Evolutionary conservation across 2,329 filamentous ascomycete genomes (phyloP).

Genomic region (Colletotrichum sp.): DNA sequence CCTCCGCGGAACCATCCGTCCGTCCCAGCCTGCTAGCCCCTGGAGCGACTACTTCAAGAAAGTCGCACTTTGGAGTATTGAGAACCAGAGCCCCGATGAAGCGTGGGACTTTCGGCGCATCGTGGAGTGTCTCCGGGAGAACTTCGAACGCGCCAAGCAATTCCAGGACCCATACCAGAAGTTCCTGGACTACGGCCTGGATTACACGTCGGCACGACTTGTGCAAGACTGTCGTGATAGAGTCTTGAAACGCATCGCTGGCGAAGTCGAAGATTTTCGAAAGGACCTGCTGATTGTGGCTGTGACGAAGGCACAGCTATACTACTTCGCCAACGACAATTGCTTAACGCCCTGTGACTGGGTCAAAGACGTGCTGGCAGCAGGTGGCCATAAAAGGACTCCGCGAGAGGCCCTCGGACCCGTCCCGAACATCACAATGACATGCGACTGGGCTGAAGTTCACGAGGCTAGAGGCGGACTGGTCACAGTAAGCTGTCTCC

Average conservation of each 20-base stretch:
- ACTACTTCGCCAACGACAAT: background rate
- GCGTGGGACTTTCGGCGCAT: background rate
- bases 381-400: background rate
- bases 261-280: background rate
- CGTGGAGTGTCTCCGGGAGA: background rate
- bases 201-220: background rate
- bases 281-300: background rate
- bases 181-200: background rate
- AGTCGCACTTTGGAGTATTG: background rate
- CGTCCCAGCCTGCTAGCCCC: background rate
- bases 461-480: background rate
- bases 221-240: background rate
- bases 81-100: background rate
- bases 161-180: background rate
- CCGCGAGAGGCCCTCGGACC: background rate
- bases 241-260: background rate
- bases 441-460: background rate
- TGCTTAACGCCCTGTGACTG: background rate
- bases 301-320: background rate
- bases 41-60: background rate
- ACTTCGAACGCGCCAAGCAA: background rate
- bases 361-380: background rate
- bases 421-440: background rate
- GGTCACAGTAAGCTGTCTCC: background rate
- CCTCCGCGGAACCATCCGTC: background rate